Conservation (phyloP, 345 rosid genomes). For the Syzygium aromaticum region DNA sequence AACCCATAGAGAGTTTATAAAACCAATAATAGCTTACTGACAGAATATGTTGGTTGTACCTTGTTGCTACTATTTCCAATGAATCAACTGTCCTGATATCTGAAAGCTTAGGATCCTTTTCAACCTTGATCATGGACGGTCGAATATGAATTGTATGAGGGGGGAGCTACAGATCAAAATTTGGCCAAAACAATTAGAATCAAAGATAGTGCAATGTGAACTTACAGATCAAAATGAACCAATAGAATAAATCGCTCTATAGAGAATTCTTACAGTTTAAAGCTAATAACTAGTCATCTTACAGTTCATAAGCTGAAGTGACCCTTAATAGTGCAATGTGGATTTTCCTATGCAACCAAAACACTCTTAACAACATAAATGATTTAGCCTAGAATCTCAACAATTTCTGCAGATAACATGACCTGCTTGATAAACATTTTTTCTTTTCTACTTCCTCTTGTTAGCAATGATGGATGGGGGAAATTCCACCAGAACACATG, state of each 20-base stretch:
- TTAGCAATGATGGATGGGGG: neutral
- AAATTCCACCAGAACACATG: neutral
- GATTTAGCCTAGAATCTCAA: neutral
- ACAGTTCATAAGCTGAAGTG: neutral
- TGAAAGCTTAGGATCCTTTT: conserved; percentile 17
- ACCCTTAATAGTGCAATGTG: neutral
- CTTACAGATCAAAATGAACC: neutral
- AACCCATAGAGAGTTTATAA: neutral
- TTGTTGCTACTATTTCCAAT: conserved; percentile 58
- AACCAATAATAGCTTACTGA: neutral
- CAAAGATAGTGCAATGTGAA: neutral
- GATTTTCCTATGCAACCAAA: neutral
- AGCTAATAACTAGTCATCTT: neutral
- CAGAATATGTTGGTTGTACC: conserved; percentile 26
- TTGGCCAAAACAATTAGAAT: neutral
- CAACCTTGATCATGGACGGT: conserved; percentile 65
- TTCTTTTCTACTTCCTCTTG: neutral
- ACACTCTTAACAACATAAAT: neutral
- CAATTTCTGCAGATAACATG: neutral
- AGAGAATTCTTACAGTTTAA: neutral
- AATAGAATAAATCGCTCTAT: neutral
- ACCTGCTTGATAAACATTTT: neutral
- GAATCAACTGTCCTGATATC: conserved; percentile 22
- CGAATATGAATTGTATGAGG: conserved; percentile 41
- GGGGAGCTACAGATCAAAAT: conserved; percentile 28